Evolutionary conservation across 2,329 filamentous ascomycete species (phyloP), one percentile per base, ranked within the genome.

Genomic region (Penicillium sp.): DNA sequence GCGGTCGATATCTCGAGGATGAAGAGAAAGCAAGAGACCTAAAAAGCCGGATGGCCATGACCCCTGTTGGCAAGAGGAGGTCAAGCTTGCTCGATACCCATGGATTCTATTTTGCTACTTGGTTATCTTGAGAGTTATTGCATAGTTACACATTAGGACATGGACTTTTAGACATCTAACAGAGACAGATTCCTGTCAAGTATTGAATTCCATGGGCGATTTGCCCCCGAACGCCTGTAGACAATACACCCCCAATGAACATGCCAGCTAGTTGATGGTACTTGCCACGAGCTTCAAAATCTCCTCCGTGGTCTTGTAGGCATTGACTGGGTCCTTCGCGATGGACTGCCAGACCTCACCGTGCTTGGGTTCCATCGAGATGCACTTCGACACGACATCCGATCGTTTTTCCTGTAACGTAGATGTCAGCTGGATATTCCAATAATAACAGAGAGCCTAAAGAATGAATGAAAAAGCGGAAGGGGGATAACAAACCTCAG

Each of bases 321-420:
- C 86, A 69, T 95, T 94, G 69, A 77, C 79, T 1, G 91, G 91
- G 61, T 90, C 82, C 76, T 98, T 98, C 17, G 84, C 82, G 4
- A 96, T 77, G 8, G 75, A 72, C 73, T 95, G 88, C 93, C 93
- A 98, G 24, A 85, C 74, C 75, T 98, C 93, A 13, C 93, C 93
- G 68, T 98, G 89, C 61, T 84, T 83, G 3, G 94, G 94, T 69
- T 97, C 93, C 50, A 83, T 90, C 43, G 85, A 72, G 29, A 86
- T 76, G 60, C 87, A 90, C 72, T 95, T 95, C 50, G 76, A 76
- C 6, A 95, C 68, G 29, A 96, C 85, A 64, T 97, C 93, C 28
- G 76, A 80, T 62, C 85, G 78, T 82, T 97, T 98, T 75, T 95
- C 91, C 64, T 78, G 57, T 39, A 45, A 45, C 7, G 12, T 19